Base-by-base conservation (phyloP, 306 rosid genomes). In the Psophocarpus tetragonolobus region DNA sequence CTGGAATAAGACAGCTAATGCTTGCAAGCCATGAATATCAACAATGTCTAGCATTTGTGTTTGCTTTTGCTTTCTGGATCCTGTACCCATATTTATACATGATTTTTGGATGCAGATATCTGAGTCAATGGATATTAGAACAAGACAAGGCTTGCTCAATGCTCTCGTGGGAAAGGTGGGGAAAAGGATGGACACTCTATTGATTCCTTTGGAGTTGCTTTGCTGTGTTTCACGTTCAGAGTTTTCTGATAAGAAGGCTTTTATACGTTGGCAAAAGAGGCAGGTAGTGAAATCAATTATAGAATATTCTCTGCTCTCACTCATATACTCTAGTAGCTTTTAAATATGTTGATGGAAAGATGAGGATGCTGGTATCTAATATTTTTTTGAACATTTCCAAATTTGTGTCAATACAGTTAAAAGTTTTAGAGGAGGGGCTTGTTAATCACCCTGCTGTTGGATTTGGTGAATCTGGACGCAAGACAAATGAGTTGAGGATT, bases 231-330 rank as follows among this genome's bases (percentile, higher is more conserved):
- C 97, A 13, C 92, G 97, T 56, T 77, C 97, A 24, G 99, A 95
- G 89, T 95, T 95, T 87, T 92, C 97, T 82, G 99, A 95, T 84
- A 95, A 93, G 87, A 95, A 95, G 85, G 97, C 97, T 18, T 92
- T 76, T 87, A 86, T 95, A 64, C 86, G 88, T 62, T 95, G 99
- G 99, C 99, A 95, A 86, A 95, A 92, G 87, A 87, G 97, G 91
- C 99, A 92, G 97, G 99, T 95, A 77, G 86, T 88, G 30, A 36
- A 35, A 56, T 70, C 62, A 53, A 13, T 65, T 65, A 44, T 33
- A 24, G 23, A 58, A 54, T 68, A 38, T 74, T 73, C 5, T 88
- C 33, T 39, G 26, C 73, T 58, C 54, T 29, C 71, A 54, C 60
- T 3, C 73, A 61, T 74, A 74, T 60, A 74, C 56, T 48, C 42